Evolutionary conservation across 2,329 filamentous ascomycete genomes (phyloP).

Genomic region (Paramyrothecium roridum): DNA sequence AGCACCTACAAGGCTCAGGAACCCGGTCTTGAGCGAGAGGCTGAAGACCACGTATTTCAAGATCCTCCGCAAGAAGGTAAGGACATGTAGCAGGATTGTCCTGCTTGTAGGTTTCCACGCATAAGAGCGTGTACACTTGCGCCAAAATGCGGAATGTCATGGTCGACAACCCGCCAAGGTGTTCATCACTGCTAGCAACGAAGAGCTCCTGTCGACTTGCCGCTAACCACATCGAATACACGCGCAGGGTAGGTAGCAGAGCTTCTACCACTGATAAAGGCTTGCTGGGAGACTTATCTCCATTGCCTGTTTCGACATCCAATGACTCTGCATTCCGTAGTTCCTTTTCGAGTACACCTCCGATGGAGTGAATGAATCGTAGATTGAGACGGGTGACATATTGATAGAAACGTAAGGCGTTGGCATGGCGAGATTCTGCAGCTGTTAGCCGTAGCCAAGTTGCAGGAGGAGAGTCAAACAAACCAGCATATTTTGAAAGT

Average conservation of each 20-base stretch:
- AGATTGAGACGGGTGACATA: slow-evolving; percentile 77
- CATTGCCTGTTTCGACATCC: slow-evolving; percentile 4
- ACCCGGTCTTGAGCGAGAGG: slow-evolving; percentile 36
- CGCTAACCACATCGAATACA: slow-evolving; percentile 53
- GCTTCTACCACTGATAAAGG: slow-evolving; percentile 35
- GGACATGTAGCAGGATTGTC: slow-evolving; percentile 35
- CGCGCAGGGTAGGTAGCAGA: slow-evolving; percentile 49
- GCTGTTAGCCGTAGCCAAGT: slow-evolving; percentile 9
- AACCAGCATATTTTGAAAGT: slow-evolving; percentile 26
- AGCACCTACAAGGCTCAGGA: slow-evolving; percentile 36
- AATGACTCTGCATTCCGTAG: slow-evolving; percentile 46
- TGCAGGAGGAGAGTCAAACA: slow-evolving; percentile 12
- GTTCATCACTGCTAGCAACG: slow-evolving; percentile 33
- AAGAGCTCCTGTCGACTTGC: slow-evolving; percentile 43
- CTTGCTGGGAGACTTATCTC: neutral
- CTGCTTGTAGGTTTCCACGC: slow-evolving; percentile 36
- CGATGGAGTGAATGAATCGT: slow-evolving; percentile 69
- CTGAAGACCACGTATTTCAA: slow-evolving; percentile 40
- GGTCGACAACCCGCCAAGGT: slow-evolving; percentile 41
- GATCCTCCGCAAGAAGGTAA: slow-evolving; percentile 51
- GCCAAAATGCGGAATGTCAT: slow-evolving; percentile 44
- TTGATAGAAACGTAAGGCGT: slow-evolving; percentile 47
- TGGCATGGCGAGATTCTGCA: slow-evolving; percentile 43
- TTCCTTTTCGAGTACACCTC: slow-evolving; percentile 68
- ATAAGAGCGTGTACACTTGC: slow-evolving; percentile 46